These are phyloP conservation scores for Phialocephala sp. DNA, from an alignment of 2,329 filamentous ascomycete species.

Conservation along the genomic window DNA sequence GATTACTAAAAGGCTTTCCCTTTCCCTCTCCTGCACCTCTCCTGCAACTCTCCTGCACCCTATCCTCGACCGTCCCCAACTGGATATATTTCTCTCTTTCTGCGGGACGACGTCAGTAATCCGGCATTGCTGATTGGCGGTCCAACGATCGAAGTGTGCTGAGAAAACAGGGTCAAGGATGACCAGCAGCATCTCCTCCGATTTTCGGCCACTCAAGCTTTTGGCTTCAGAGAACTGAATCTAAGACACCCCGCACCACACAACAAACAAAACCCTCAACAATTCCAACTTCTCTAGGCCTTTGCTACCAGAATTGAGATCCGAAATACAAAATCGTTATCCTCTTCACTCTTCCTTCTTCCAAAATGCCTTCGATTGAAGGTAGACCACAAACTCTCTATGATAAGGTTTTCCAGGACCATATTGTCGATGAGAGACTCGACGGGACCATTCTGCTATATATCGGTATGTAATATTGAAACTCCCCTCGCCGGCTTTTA, in stretches of 20 bases:
- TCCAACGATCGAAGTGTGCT: background rate
- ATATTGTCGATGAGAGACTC: slow-evolving; percentile 93
- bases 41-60: background rate
- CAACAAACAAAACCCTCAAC: background rate
- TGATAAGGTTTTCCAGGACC: slow-evolving; percentile 95
- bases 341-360: background rate
- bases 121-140: background rate
- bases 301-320: too few relatives aligned
- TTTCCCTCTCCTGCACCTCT: background rate
- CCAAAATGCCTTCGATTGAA: slow-evolving; percentile 75
- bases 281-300: background rate
- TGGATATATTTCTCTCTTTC: background rate
- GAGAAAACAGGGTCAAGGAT: too few relatives aligned
- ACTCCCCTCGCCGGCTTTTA: background rate
- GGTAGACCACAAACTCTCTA: slow-evolving; percentile 83
- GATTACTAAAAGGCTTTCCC: background rate
- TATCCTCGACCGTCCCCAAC: too few relatives aligned
- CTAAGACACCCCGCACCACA: slow-evolving; percentile 7
- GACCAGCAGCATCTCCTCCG: too few relatives aligned
- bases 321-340: background rate
- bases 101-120: background rate
- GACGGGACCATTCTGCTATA: slow-evolving; percentile 93
- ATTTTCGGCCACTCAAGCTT: too few relatives aligned
- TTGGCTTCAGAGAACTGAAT: background rate
- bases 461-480: slow-evolving; percentile 70